A percentile compares a stretch with the other conserved stretches of the same genome.
Conservation (phyloP, 2,329 filamentous ascomycete genomes). For the Dothideomycetes sp. region DNA sequence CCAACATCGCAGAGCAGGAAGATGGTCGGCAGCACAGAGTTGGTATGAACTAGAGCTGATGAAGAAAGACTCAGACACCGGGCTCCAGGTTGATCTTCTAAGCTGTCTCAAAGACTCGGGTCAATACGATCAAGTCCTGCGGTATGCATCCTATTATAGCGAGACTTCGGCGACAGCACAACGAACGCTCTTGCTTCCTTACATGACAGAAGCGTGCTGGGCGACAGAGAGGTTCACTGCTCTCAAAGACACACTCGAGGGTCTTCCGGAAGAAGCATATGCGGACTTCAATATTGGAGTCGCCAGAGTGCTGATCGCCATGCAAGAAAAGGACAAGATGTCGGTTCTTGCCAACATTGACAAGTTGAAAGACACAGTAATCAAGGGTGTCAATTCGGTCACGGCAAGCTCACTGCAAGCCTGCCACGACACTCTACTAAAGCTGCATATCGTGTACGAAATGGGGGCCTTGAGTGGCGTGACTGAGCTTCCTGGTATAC, state of each 20-base stretch:
- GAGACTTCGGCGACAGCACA: constrained; percentile 26
- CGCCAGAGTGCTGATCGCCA: constrained; percentile 56
- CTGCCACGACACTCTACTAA: constrained; percentile 75
- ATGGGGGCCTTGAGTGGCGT: constrained; percentile 63
- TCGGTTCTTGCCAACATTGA: constrained; percentile 51
- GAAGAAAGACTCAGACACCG: constrained; percentile 58
- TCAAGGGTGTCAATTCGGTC: constrained; percentile 64
- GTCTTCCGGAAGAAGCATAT: constrained; percentile 37
- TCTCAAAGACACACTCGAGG: constrained; percentile 52
- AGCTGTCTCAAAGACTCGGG: constrained; percentile 91
- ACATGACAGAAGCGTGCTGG: constrained; percentile 88
- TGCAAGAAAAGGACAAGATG: constrained; percentile 43
- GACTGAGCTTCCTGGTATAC: not conserved
- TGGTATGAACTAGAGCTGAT: constrained; percentile 87
- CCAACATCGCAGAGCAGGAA: constrained; percentile 82
- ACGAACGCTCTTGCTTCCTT: constrained; percentile 57
- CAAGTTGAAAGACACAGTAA: constrained; percentile 59
- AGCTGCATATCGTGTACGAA: constrained; percentile 80
- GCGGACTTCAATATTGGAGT: constrained; percentile 77
- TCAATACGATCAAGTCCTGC: constrained; percentile 42
- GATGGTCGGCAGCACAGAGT: constrained; percentile 90
- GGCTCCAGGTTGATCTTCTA: constrained; percentile 74
- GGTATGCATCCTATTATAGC: constrained; percentile 17
- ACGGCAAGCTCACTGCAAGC: constrained; percentile 72
- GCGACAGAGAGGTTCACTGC: constrained; percentile 73